phyloP scores from a whole-genome alignment of 352 stramenopile genomes.

The Phytophthora pisi region DNA sequence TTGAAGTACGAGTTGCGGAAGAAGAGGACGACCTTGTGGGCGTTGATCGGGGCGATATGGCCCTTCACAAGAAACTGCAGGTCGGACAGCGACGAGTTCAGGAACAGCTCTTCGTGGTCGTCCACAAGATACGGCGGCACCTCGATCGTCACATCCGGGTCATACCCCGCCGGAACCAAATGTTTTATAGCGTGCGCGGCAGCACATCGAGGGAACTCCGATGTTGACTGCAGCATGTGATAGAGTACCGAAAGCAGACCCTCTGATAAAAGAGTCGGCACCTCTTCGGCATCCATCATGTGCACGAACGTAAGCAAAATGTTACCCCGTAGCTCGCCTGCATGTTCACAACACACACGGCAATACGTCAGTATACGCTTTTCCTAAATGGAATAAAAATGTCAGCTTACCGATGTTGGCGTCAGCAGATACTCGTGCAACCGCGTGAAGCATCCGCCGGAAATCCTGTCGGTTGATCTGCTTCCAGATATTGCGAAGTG shows the following conservation, averaged over 20 bases:
- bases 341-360: slow-evolving; percentile 1
- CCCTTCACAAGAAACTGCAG: slow-evolving; percentile 89
- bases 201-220: slow-evolving; percentile 79
- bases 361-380: slow-evolving; percentile 13
- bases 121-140: slow-evolving; percentile 85
- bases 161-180: slow-evolving; percentile 71
- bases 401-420: slow-evolving; percentile 66
- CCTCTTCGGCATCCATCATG: slow-evolving; percentile 86
- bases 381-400: neutral
- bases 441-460: slow-evolving; percentile 83
- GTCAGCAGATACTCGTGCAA: slow-evolving; percentile 77
- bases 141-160: slow-evolving; percentile 78
- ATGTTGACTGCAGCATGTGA: slow-evolving; percentile 77
- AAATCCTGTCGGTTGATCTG: slow-evolving; percentile 89
- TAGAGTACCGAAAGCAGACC: slow-evolving; percentile 81
- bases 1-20: slow-evolving; percentile 93
- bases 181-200: slow-evolving; percentile 89
- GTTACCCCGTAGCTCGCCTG: slow-evolving; percentile 82
- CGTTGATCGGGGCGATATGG: slow-evolving; percentile 87
- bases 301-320: slow-evolving; percentile 90
- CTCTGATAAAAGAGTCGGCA: slow-evolving; percentile 74
- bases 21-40: slow-evolving; percentile 89
- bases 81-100: slow-evolving; percentile 84
- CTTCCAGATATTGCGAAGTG: slow-evolving; percentile 89
- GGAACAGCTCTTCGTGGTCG: slow-evolving; percentile 87